Percentiles rank a stretch among this genome's conserved stretches.
These are phyloP conservation scores for Ceratobasidium sp. DNA, from an alignment of 1,284 basidiomycete species.

Conservation along the genomic window DNA sequence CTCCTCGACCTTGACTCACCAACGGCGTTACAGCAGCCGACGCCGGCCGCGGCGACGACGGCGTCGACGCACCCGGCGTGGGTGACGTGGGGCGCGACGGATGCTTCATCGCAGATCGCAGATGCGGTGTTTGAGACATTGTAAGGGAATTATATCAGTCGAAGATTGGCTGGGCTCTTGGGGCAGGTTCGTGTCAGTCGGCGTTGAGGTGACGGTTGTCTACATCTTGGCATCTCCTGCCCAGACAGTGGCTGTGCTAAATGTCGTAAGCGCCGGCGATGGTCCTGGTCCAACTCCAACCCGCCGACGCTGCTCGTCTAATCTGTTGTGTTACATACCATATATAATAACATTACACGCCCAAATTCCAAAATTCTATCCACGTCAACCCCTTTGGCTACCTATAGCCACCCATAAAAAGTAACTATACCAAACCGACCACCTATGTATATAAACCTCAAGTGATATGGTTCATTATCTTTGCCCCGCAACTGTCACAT, in stretches of 20 bases:
- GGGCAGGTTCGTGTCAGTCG: neutral
- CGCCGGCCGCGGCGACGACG: constrained; percentile 47
- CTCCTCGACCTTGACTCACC: no score
- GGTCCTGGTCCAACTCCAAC: no score
- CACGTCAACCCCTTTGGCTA: no score
- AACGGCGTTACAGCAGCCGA: constrained; percentile 49
- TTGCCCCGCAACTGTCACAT: no score
- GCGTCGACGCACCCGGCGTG: constrained; percentile 48
- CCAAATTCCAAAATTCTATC: no score
- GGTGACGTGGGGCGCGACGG: constrained; percentile 50
- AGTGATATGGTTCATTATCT: no score
- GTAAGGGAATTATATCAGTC: neutral
- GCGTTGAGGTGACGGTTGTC: constrained; percentile 8
- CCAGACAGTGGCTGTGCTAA: constrained; percentile 29
- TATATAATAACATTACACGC: no score
- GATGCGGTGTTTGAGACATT: constrained; percentile 45
- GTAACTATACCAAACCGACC: no score
- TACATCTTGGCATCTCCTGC: constrained; percentile 27
- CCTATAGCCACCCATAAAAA: no score
- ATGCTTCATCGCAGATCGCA: constrained; percentile 66
- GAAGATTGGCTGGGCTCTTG: neutral
- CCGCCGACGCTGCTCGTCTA: no score
- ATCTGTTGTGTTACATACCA: no score
- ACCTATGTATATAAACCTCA: no score
- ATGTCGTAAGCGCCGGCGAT: constrained; percentile 23